Base-by-base conservation (phyloP, 306 rosid species). In the Lathyrus tuberosus region DNA sequence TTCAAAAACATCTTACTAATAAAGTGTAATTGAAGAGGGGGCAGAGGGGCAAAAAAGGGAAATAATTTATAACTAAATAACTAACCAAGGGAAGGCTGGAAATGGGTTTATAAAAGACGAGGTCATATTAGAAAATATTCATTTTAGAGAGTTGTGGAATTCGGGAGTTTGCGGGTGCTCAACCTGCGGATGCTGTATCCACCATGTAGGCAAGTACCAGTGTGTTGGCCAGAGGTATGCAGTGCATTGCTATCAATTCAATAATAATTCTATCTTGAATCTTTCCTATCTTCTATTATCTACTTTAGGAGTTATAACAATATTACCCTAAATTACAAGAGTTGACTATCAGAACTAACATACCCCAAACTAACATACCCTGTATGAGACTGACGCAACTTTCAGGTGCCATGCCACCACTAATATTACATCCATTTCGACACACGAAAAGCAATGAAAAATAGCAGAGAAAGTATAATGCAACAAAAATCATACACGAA, bases 321-420 rank as follows among this genome's bases (percentile, higher is more conserved):
- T 24, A 24, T 5, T 26, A 54, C 13, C 61, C 28, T 17, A 49
- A 17, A 67, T 67, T 68, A 65, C 41, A 44, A 3, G 9, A 43
- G 42, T 44, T 30, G 43, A 68, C 42, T 11, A 40, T 52, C 65
- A 28, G 48, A 69, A 76, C 64, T 65, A 14, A n/a, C 62, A 67
- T 43, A 48, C 33, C 24, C 12, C 49, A 40, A 59, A 35, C 17
- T 49, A 49, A 58, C 33, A 58, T 20, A 14, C 68, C 22, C 11
- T 6, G 43, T 16, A 33, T 2, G 28, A 58, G 12, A 16, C 11
- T 2, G 67, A 38, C 40, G 3, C 33, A 10, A 22, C 52, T 54
- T 56, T 22, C 8, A 30, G 9, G 30, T 58, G 20, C 57, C 33
- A 67, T 37, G n/a, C 16, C 46, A 8, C 24, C 38, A 61, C 49